Percentiles rank a stretch among this genome's conserved stretches.
These are phyloP conservation scores for Yamadazyma dendronema DNA, from an alignment of 1,139 yeast species.

Conservation along the genomic window DNA sequence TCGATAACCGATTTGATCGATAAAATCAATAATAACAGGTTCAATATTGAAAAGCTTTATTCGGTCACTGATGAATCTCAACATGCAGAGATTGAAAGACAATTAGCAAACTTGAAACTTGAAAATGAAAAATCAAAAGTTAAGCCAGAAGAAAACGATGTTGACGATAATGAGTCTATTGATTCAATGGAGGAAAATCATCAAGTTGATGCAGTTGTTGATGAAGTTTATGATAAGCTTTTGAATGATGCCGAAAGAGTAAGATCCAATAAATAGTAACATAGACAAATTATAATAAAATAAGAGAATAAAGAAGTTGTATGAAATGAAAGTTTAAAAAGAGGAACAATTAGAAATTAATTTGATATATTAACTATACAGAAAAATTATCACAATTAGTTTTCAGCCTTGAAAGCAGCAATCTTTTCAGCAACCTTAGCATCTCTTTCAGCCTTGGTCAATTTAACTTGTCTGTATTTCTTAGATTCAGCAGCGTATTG, in stretches of 20 bases:
- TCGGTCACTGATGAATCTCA: slow-evolving; percentile 15
- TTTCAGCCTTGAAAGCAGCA: slow-evolving; percentile 70
- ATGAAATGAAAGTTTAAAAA: no score
- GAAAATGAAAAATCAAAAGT: slow-evolving; percentile 11
- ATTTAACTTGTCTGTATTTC: slow-evolving; percentile 86
- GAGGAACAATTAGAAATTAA: background rate
- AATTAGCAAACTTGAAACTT: slow-evolving; percentile 10
- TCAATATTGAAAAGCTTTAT: slow-evolving; percentile 57
- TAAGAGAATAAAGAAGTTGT: no score
- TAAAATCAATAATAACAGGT: slow-evolving; percentile 54
- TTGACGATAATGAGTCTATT: slow-evolving; percentile 31
- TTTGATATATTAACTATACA: background rate
- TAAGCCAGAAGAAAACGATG: slow-evolving; percentile 2
- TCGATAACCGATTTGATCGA: slow-evolving; percentile 69
- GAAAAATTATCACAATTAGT: slow-evolving; percentile 28
- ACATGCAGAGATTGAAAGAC: slow-evolving; percentile 11
- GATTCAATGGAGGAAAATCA: slow-evolving; percentile 23
- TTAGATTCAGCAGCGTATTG: slow-evolving; percentile 96
- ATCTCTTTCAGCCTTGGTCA: slow-evolving; percentile 88
- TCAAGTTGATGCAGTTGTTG: slow-evolving; percentile 45
- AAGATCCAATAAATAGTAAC: slow-evolving; percentile 39
- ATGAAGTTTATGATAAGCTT: slow-evolving; percentile 69
- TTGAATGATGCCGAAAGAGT: slow-evolving; percentile 66
- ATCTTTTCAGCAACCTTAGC: slow-evolving; percentile 90
- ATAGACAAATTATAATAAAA: no score